Conservation (phyloP, 2,329 filamentous ascomycete species). For the Ramichloridium luteum region DNA sequence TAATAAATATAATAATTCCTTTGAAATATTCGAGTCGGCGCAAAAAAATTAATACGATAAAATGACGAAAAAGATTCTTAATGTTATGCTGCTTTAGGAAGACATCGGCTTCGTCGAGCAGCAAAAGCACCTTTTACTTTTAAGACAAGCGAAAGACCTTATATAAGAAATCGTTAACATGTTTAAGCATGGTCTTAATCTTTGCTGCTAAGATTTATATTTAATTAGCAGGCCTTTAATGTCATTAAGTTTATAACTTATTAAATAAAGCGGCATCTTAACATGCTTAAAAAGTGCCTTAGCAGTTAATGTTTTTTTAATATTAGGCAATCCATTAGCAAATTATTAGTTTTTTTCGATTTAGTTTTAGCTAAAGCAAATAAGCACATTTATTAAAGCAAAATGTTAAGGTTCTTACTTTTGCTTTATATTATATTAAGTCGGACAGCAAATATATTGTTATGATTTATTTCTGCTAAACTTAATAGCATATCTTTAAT, state of each 20-base stretch:
- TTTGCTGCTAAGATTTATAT: too few species aligned
- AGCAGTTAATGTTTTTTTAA: conserved; percentile 18
- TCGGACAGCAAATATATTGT: too few species aligned
- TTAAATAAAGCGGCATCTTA: conserved; percentile 5
- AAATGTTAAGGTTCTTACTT: conserved; percentile 11
- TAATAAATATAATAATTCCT: conserved; percentile 75
- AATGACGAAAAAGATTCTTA: background rate
- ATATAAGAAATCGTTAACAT: too few species aligned
- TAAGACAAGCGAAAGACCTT: background rate
- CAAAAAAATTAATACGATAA: conserved; percentile 1
- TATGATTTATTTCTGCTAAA: too few species aligned
- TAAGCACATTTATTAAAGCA: too few species aligned
- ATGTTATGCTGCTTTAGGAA: conserved; percentile 39
- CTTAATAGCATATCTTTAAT: too few species aligned
- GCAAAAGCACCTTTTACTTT: conserved; percentile 42
- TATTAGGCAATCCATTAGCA: conserved; percentile 17
- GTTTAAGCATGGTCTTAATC: too few species aligned
- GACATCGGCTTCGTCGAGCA: conserved; percentile 50
- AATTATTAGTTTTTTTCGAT: too few species aligned
- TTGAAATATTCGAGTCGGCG: conserved; percentile 32
- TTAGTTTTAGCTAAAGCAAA: too few species aligned
- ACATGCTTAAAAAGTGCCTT: conserved; percentile 10
- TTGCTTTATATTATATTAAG: conserved; percentile 14
- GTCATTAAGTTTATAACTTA: background rate
- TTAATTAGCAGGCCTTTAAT: background rate